phyloP scores from a whole-genome alignment of 2,329 filamentous ascomycete species.

The Fusarium sp. region DNA sequence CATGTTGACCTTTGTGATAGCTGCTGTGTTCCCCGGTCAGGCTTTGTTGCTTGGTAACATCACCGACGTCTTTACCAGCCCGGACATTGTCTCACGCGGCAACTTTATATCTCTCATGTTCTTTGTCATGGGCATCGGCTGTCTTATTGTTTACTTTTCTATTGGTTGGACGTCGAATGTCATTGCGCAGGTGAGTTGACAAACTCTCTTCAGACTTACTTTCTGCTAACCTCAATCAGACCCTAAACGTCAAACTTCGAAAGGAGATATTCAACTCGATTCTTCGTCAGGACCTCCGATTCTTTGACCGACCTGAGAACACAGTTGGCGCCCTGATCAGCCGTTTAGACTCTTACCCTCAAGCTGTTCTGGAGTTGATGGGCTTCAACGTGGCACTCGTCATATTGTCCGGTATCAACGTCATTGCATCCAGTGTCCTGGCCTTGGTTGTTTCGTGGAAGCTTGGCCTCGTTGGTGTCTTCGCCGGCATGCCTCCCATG shows the following conservation, averaged over 20 bases:
- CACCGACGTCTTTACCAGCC: constrained; percentile 53
- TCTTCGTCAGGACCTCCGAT: constrained; percentile 51
- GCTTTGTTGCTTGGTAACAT: constrained; percentile 58
- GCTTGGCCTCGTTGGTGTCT: constrained; percentile 62
- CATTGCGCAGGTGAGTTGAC: constrained; percentile 23
- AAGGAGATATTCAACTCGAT: constrained; percentile 15
- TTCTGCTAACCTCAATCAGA: not conserved
- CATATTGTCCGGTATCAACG: constrained; percentile 53
- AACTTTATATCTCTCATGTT: constrained; percentile 71
- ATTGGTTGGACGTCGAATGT: constrained; percentile 55
- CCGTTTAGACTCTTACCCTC: constrained; percentile 54
- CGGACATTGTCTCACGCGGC: constrained; percentile 54
- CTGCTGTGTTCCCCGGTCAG: constrained; percentile 54
- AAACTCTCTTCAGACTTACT: not conserved
- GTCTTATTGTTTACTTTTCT: constrained; percentile 59
- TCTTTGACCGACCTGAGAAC: constrained; percentile 59
- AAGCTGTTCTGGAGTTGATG: constrained; percentile 58
- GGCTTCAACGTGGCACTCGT: constrained; percentile 57
- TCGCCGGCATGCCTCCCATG: constrained; percentile 56
- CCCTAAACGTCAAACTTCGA: constrained; percentile 6
- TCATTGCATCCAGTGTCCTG: constrained; percentile 57
- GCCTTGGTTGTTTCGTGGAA: constrained; percentile 62
- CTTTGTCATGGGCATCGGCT: constrained; percentile 62
- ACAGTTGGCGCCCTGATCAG: constrained; percentile 54
- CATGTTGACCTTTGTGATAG: not conserved